A percentile compares a stretch with the other conserved stretches of the same genome.
Evolutionary conservation across 2,329 filamentous ascomycete species (phyloP).

Genomic region (Raffaelea albimanens): DNA sequence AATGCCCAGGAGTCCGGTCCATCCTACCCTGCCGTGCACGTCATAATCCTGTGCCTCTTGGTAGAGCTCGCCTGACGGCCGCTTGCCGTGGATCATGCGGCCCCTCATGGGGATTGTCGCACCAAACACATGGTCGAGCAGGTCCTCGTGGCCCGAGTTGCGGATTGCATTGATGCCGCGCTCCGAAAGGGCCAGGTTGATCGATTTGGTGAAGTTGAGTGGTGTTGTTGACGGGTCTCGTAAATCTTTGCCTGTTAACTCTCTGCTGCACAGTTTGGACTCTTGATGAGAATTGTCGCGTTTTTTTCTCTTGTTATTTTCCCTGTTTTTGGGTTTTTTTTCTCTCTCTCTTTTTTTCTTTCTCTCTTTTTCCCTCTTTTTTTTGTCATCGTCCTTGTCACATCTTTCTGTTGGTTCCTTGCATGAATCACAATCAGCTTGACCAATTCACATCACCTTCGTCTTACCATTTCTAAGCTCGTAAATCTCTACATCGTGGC

Average conservation of each 20-base stretch:
- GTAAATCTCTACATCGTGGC: slow-evolving; percentile 86
- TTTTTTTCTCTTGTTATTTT: too few relatives aligned
- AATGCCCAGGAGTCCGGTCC: neutral
- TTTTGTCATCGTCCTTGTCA: too few relatives aligned
- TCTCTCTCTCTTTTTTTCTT: neutral
- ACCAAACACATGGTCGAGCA: slow-evolving; percentile 65
- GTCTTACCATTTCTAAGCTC: slow-evolving; percentile 73
- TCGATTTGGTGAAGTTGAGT: slow-evolving; percentile 96
- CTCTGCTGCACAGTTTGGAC: too few relatives aligned
- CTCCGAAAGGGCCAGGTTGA: slow-evolving; percentile 91
- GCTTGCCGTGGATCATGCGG: slow-evolving; percentile 84
- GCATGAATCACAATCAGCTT: neutral
- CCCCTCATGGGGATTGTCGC: slow-evolving; percentile 89
- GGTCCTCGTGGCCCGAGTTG: slow-evolving; percentile 52
- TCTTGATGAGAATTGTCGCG: too few relatives aligned
- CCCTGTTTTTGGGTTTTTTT: too few relatives aligned
- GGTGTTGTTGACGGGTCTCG: slow-evolving; percentile 73
- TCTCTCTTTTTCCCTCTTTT: too few relatives aligned
- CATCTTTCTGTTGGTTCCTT: too few relatives aligned
- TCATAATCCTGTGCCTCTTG: slow-evolving; percentile 86
- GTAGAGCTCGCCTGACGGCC: slow-evolving; percentile 55
- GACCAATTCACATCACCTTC: neutral
- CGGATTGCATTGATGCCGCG: slow-evolving; percentile 84
- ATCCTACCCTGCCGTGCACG: slow-evolving; percentile 71
- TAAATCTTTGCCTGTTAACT: slow-evolving; percentile 52